Evolutionary conservation across 768 basidiomycete genomes (phyloP).

Genomic region (Rhizopogon sp.): DNA sequence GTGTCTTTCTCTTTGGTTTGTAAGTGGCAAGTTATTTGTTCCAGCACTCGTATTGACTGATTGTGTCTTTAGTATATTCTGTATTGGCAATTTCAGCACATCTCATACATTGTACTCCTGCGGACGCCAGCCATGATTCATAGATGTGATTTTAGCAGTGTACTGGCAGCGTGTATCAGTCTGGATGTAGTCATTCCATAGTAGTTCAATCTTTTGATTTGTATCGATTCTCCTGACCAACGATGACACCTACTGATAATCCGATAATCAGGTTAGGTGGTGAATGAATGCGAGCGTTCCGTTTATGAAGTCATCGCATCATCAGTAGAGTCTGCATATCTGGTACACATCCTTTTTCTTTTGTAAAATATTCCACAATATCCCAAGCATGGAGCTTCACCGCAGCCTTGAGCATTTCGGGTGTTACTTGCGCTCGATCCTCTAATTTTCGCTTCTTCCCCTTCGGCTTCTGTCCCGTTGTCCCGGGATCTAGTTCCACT

Average conservation of each 20-base stretch:
- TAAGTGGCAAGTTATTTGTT: conserved; percentile 5
- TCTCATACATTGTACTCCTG: conserved; percentile 7
- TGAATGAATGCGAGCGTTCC: not conserved
- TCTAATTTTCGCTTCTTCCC: conserved; percentile 50
- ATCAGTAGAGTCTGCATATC: conserved; percentile 60
- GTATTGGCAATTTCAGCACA: conserved; percentile 4
- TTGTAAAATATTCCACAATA: conserved; percentile 65
- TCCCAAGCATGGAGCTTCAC: conserved; percentile 61
- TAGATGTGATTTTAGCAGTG: conserved; percentile 19
- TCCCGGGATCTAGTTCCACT: conserved; percentile 13
- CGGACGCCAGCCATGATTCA: conserved; percentile 10
- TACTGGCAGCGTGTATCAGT: conserved; percentile 10
- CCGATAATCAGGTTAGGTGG: not conserved
- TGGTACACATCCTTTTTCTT: conserved; percentile 68
- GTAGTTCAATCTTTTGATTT: conserved; percentile 1
- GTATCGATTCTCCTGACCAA: not conserved
- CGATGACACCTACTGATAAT: not conserved
- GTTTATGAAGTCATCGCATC: conserved; percentile 23
- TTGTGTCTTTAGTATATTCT: conserved; percentile 9
- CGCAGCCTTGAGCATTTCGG: conserved; percentile 61
- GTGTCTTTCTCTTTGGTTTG: conserved; percentile 8
- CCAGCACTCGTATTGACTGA: conserved; percentile 3
- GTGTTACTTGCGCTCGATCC: conserved; percentile 52
- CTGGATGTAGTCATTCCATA: conserved; percentile 7
- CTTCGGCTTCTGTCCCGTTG: conserved; percentile 6